Base-by-base conservation (phyloP, 805 yeast genomes). In the Hanseniaspora taiwanica region DNA sequence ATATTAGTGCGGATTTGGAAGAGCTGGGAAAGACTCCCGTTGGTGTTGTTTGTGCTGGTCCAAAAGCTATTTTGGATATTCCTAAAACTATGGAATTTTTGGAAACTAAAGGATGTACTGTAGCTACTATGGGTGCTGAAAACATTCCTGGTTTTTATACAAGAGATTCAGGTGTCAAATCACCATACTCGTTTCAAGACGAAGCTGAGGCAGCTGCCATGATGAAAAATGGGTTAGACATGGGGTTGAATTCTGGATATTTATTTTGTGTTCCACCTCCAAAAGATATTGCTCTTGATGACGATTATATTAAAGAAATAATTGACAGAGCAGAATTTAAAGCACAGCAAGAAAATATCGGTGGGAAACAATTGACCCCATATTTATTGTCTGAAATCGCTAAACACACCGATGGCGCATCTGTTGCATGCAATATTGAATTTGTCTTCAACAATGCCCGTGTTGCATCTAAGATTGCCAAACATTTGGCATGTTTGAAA, bases 1-100 rank as follows among this genome's bases (percentile, higher is more conserved):
- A 85, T 56, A 66, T 85, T 19, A 77, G 87, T 50, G 94, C 94
- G 2, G 96, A 85, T 58, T 68, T 85, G 46, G 87, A 84, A 38
- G 96, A 85, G 53, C 64, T 86, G 40, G 79, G 86, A 1, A 67
- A 76, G 42, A 86, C 94, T 0, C 83, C 87, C 0, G 85, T 85
- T 1, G 76, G 85, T 0, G 95, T 85, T n/a, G 87, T 85, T 8
- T 85, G 95, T 55, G 78, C 94, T 6, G 96, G 96, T 0, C 94
- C 95, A 2, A 85, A 85, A 55, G 76, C 86, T 29, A 84, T 85
- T 39, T 62, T 85, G 42, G 96, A 85, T 51, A 78, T 86, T 40
- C 75, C 70, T 8, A 67, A 80, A 46, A 86, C 96, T 0, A 66
- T 84, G 69, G 96, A 85, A 56, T 83, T 78, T 52, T 64, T 85